Evolutionary conservation across 805 yeast genomes (phyloP).

Genomic region (Brettanomyces sp.): DNA sequence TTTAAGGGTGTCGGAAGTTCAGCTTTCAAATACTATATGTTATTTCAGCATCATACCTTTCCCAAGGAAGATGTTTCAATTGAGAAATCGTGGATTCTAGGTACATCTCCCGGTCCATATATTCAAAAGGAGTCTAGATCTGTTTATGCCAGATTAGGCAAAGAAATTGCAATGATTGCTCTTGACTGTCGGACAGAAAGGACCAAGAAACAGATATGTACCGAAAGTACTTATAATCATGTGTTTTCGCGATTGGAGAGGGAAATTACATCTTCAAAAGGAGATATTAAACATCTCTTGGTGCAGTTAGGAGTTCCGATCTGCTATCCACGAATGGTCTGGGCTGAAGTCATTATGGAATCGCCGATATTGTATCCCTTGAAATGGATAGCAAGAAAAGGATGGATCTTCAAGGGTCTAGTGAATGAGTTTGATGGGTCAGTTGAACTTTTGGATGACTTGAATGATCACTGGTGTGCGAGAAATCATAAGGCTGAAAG

Average conservation of each 20-base stretch:
- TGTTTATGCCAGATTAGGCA: constrained; percentile 64
- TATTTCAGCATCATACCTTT: constrained; percentile 80
- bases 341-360: constrained; percentile 72
- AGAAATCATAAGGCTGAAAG: constrained; percentile 79
- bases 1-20: constrained; percentile 64
- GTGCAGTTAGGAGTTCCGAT: constrained; percentile 91
- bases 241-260: constrained; percentile 50
- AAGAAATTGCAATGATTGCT: constrained; percentile 62
- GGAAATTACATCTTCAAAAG: constrained; percentile 43
- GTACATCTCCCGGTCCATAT: constrained; percentile 52
- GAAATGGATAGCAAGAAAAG: constrained; percentile 49
- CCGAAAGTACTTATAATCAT: constrained; percentile 43
- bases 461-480: constrained; percentile 97
- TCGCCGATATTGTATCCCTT: constrained; percentile 56
- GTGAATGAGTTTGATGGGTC: constrained; percentile 90
- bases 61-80: constrained; percentile 31
- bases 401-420: constrained; percentile 58
- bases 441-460: constrained; percentile 83
- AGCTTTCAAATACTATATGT: constrained; percentile 80
- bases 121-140: constrained; percentile 63
- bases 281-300: constrained; percentile 62
- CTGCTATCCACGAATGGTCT: constrained; percentile 86
- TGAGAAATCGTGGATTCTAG: constrained; percentile 57
- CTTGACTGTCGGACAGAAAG: constrained; percentile 93
- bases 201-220: constrained; percentile 46